phyloP scores from a whole-genome alignment of 2,329 filamentous ascomycete species.

The Chrysosporium queenslandicum region DNA sequence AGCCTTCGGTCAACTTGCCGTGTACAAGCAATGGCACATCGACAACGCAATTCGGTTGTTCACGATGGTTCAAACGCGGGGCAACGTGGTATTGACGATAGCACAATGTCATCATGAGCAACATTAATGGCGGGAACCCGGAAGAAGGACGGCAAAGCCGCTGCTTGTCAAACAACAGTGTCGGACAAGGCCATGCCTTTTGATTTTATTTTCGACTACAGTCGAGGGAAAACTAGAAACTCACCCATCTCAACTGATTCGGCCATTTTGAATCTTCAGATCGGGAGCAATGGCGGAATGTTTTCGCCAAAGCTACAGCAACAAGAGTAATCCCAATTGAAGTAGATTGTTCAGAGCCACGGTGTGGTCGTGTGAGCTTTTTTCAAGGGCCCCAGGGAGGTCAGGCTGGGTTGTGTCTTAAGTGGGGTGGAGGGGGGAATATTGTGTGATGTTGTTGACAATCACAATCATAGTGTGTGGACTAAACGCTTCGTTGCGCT shows the following conservation, averaged over 20 bases:
- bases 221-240: not conserved
- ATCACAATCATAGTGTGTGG: too few species aligned
- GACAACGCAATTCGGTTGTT: too few species aligned
- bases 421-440: conserved; percentile 1
- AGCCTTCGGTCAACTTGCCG: not conserved
- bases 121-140: not conserved
- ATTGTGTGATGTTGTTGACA: not conserved
- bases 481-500: too few species aligned
- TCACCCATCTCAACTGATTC: conserved; percentile 19
- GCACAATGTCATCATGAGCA: too few species aligned
- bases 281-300: not conserved
- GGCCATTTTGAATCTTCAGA: conserved; percentile 15
- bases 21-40: not conserved
- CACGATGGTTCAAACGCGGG: not conserved
- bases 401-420: conserved; percentile 1
- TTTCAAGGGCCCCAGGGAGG: not conserved
- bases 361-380: conserved; percentile 10
- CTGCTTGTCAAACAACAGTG: not conserved
- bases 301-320: conserved; percentile 10
- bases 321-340: not conserved
- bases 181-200: not conserved
- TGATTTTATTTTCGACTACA: not conserved
- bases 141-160: not conserved
- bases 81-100: not conserved
- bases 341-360: not conserved